Evolutionary conservation across 2,329 filamentous ascomycete species (phyloP), one percentile per base, ranked within the genome.

Genomic region (Scedosporium minutisporum): DNA sequence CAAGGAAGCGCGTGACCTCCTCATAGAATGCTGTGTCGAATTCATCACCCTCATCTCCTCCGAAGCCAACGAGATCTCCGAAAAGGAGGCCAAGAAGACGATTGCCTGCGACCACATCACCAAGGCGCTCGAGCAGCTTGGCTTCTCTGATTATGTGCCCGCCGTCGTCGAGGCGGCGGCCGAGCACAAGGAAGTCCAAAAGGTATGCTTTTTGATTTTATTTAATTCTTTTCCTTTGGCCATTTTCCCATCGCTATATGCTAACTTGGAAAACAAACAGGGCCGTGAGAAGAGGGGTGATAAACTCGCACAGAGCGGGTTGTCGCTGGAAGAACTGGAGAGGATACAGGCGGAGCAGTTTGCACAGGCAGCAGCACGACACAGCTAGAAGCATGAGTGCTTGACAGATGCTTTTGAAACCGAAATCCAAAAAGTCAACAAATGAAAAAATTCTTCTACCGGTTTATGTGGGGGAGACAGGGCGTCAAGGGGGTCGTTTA

Each of bases 31-130:
- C 78, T 99, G 95, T 72, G 93, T 99, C 71, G 95, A 99, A 75
- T 99, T 99, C 75, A 97, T 99, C 75, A 97, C 95, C 18, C 85
- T 99, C 70, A 90, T 99, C 69, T 97, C 93, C n/a, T 96, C 91
- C 58, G 93, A 99, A 78, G 95, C 95, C 65, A 99, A 99, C 76
- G 95, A 99, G 70, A 99, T 99, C 67, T 96, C 93, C 12, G 95
- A 99, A 74, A 96, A 96, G 76, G 95, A 99, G 71, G 91, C 93
- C 59, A 99, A 99, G 80, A 99, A 99, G 83, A 99, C 95, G 3
- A 99, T 99, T 69, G 93, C 93, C 12, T 96, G 91, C 74, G 95
- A 99, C 71, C 95, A 99, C 78, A 96, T 99, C 69, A 96, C 93
- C 71, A 93, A 93, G 71, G 95, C 95, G 0, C 83, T 99, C 51